These are phyloP conservation scores for Cornus suecica DNA, from an alignment of 148 eudicot species.

Conservation along the genomic window DNA sequence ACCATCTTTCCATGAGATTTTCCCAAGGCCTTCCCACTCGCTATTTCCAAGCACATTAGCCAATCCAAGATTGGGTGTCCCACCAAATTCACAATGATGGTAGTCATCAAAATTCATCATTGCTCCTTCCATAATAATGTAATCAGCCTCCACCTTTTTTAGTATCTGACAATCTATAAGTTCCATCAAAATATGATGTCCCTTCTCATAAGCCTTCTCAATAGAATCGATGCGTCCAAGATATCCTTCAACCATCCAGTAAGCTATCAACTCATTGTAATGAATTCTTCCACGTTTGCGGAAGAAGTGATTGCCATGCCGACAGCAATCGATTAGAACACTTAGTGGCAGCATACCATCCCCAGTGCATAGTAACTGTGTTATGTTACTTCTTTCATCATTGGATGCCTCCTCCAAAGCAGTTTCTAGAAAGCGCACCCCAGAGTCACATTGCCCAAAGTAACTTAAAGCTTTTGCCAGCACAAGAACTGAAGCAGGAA, in stretches of 20 bases:
- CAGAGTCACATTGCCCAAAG: neutral
- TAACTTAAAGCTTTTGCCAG: conserved; percentile 21
- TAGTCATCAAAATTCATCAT: neutral
- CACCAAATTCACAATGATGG: conserved; percentile 3
- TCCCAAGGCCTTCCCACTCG: conserved; percentile 21
- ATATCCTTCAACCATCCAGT: conserved; percentile 44
- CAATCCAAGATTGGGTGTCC: conserved; percentile 21
- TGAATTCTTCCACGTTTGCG: conserved; percentile 4
- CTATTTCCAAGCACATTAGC: conserved; percentile 15
- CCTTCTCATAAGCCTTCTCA: conserved; percentile 24
- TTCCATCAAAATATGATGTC: conserved; percentile 27
- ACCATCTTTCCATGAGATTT: conserved; percentile 19
- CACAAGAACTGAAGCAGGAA: conserved; percentile 15
- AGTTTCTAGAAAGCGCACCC: neutral
- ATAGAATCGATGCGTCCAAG: conserved; percentile 23
- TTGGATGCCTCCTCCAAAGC: conserved; percentile 13
- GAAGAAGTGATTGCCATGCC: conserved; percentile 11
- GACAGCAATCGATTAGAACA: conserved; percentile 15
- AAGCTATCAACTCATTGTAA: conserved; percentile 33
- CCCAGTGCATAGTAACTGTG: conserved; percentile 8
- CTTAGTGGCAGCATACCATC: conserved; percentile 6
- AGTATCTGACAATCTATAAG: conserved; percentile 28
- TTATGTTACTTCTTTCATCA: neutral
- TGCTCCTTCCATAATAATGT: conserved; percentile 13
- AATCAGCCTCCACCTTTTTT: conserved; percentile 25